phyloP scores from a whole-genome alignment of 228 moss, liverwort and hornwort genomes.

The Sphagnum magellanicum region DNA sequence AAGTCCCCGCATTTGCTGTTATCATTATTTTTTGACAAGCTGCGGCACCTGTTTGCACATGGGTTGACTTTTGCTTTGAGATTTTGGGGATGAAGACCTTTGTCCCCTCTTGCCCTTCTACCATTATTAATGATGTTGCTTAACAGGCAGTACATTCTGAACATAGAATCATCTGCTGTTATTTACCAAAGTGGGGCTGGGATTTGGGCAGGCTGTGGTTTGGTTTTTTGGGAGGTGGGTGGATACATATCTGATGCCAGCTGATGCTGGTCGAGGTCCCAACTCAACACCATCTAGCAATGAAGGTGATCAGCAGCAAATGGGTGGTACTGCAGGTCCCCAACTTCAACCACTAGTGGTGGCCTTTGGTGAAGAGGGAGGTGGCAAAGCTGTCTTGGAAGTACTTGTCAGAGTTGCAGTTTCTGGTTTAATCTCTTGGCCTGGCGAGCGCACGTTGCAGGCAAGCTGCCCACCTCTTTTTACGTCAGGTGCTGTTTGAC shows the following conservation, averaged over 20 bases:
- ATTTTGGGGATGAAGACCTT: too few relatives aligned
- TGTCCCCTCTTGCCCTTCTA: too few relatives aligned
- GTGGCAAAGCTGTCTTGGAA: conserved; percentile 84
- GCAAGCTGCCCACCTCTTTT: conserved; percentile 14
- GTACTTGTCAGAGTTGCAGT: conserved; percentile 83
- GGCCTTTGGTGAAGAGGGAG: conserved; percentile 97
- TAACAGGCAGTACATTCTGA: neutral
- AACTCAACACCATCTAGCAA: conserved; percentile 97
- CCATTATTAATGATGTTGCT: too few relatives aligned
- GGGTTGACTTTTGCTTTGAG: too few relatives aligned
- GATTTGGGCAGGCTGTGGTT: conserved; percentile 74
- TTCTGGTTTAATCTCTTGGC: conserved; percentile 86
- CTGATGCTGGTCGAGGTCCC: conserved; percentile 97
- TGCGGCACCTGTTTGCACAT: too few relatives aligned
- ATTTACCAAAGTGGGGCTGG: neutral
- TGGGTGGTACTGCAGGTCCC: conserved; percentile 60
- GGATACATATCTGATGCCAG: conserved; percentile 99
- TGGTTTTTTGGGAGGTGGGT: conserved; percentile 99
- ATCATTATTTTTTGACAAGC: too few relatives aligned
- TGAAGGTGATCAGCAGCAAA: conserved; percentile 86
- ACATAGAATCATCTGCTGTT: neutral
- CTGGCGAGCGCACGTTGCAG: conserved; percentile 95
- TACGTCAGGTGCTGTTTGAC: neutral
- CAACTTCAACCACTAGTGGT: conserved; percentile 75
- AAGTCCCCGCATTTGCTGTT: too few relatives aligned